Conservation (phyloP, 129 eudicot genomes). For the Chrysanthemum lavandulifolium region DNA sequence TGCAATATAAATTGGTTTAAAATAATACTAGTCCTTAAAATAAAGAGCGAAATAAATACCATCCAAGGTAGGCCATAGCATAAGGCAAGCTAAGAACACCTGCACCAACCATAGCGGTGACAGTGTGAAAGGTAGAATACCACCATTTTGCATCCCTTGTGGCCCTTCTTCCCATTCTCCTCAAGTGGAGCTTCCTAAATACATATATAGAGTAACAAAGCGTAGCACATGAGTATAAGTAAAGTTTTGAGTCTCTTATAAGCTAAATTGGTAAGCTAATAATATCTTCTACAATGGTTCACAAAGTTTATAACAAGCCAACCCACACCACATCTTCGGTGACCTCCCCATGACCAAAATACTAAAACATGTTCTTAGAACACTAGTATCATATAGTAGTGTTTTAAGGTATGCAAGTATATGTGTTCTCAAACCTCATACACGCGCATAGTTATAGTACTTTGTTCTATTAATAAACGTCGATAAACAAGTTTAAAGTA, state of each 20-base stretch:
- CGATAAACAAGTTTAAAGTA: no score
- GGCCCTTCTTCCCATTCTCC: constrained; percentile 55
- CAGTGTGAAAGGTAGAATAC: constrained; percentile 92
- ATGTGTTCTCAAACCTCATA: no score
- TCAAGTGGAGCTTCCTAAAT: constrained; percentile 66
- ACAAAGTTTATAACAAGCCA: no score
- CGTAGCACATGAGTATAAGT: background rate
- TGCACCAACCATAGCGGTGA: constrained; percentile 99
- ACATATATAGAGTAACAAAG: background rate
- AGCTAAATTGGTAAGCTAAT: background rate
- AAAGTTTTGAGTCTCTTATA: no score
- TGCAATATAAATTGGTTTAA: background rate
- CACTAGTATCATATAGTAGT: no score
- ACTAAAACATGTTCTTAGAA: no score
- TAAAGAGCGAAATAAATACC: constrained; percentile 32
- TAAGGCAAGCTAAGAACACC: constrained; percentile 97
- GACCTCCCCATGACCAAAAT: no score
- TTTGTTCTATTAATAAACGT: no score
- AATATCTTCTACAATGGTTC: background rate
- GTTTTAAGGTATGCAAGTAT: no score
- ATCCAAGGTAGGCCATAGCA: constrained; percentile 96
- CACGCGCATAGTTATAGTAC: no score
- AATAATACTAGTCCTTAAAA: background rate
- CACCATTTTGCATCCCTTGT: constrained; percentile 95
- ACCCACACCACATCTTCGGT: no score